Evolutionary conservation across 805 yeast species (phyloP).

Genomic region (Cyberlindnera lachancei): DNA sequence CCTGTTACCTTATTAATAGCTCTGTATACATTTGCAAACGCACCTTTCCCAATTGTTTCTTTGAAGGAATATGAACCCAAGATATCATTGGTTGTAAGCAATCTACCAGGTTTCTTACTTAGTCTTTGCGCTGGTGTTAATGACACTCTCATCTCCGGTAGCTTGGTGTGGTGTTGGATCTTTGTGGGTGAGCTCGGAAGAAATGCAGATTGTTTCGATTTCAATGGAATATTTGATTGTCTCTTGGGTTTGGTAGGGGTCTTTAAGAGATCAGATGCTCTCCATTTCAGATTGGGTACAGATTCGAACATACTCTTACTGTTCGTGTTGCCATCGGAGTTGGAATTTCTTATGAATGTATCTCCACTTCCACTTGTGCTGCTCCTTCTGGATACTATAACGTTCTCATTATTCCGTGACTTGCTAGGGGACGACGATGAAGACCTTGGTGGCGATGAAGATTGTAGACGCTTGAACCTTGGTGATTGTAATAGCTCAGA

Average conservation of each 20-base stretch:
- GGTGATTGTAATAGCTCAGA: conserved; percentile 22
- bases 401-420: conserved; percentile 9
- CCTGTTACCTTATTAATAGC: conserved; percentile 63
- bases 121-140: conserved; percentile 45
- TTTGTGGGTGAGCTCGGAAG: conserved; percentile 13
- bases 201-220: conserved; percentile 6
- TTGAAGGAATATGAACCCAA: conserved; percentile 40
- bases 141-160: conserved; percentile 14
- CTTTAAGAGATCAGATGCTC: conserved; percentile 9
- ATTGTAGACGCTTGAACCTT: conserved; percentile 18
- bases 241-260: conserved; percentile 19
- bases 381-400: too few relatives aligned
- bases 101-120: conserved; percentile 33
- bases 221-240: conserved; percentile 6
- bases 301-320: conserved; percentile 10
- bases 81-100: conserved; percentile 18
- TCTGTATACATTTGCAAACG: conserved; percentile 79
- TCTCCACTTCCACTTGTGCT: too few relatives aligned
- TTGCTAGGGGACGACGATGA: conserved; percentile 18
- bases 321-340: too few relatives aligned
- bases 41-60: conserved; percentile 80
- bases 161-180: conserved; percentile 1
- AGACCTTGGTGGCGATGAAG: conserved; percentile 20
- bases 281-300: conserved; percentile 17
- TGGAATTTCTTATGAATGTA: too few relatives aligned